Percentiles rank a stretch among this genome's conserved stretches.
Evolutionary conservation across 257 asterid species (phyloP).

Genomic region (Przewalskia tangutica): DNA sequence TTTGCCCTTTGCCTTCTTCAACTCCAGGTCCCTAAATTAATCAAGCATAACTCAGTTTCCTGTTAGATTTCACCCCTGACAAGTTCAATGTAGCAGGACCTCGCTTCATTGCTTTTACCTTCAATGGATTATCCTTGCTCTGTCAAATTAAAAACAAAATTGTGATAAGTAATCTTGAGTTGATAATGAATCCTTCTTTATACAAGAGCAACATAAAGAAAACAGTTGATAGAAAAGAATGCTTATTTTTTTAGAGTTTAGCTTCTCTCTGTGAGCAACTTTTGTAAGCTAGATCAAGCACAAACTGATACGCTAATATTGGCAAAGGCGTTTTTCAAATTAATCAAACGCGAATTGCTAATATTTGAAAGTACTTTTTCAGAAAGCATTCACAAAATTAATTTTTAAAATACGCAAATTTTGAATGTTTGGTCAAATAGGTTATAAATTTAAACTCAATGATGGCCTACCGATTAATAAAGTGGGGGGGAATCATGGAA

Average conservation of each 20-base stretch:
- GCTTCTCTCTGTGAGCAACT: too few species aligned
- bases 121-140: constrained; percentile 59
- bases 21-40: neutral
- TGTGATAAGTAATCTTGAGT: neutral
- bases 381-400: too few species aligned
- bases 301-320: too few species aligned
- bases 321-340: too few species aligned
- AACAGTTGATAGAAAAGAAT: neutral
- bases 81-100: constrained; percentile 20
- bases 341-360: too few species aligned
- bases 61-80: neutral
- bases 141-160: constrained; percentile 12
- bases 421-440: too few species aligned
- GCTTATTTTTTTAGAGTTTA: too few species aligned
- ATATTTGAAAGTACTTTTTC: too few species aligned
- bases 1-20: neutral
- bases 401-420: too few species aligned
- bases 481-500: neutral
- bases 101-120: constrained; percentile 42
- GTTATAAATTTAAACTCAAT: neutral
- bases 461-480: neutral
- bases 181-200: neutral
- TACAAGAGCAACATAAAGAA: neutral
- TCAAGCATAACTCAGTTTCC: neutral
- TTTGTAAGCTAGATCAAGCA: too few species aligned